These are phyloP conservation scores for Ceratocystis destructans DNA, from an alignment of 2,329 filamentous ascomycete genomes.

Conservation along the genomic window DNA sequence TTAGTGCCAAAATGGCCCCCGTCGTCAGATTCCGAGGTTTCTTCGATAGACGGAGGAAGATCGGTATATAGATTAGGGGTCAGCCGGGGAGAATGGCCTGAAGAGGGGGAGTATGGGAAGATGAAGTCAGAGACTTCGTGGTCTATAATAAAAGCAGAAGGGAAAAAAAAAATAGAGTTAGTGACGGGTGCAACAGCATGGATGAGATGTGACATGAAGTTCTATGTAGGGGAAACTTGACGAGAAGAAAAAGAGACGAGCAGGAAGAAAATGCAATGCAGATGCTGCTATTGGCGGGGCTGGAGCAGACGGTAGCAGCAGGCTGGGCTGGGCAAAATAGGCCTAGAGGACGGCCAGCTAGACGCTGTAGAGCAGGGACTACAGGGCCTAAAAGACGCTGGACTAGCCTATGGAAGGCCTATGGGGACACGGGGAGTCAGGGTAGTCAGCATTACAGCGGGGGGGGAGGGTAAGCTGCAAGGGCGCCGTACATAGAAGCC, in stretches of 20 bases:
- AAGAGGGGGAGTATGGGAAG: conserved; percentile 9
- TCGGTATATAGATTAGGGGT: conserved; percentile 4
- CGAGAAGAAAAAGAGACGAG: not conserved
- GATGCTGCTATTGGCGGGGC: not conserved
- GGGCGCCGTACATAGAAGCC: no score
- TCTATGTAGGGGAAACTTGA: not conserved
- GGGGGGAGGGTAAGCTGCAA: no score
- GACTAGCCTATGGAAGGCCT: not conserved
- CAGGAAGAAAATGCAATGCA: not conserved
- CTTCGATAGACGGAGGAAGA: conserved; percentile 14
- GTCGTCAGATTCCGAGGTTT: conserved; percentile 14
- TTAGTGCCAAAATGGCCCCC: conserved; percentile 6
- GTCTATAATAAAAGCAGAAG: conserved; percentile 9
- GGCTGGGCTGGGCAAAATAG: not conserved
- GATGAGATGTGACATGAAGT: not conserved
- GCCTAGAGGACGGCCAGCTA: not conserved
- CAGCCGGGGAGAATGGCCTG: conserved; percentile 8
- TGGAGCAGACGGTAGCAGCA: not conserved
- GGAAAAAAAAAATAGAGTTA: conserved; percentile 3
- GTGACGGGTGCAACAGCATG: not conserved
- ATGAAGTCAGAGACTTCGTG: conserved; percentile 6
- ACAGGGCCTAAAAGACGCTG: not conserved
- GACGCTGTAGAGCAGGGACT: not conserved
- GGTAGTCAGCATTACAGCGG: no score
- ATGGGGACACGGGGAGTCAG: not conserved